These are phyloP conservation scores for Ophiognomonia clavigignenti-juglandacearum DNA, from an alignment of 2,329 filamentous ascomycete genomes.

Conservation along the genomic window DNA sequence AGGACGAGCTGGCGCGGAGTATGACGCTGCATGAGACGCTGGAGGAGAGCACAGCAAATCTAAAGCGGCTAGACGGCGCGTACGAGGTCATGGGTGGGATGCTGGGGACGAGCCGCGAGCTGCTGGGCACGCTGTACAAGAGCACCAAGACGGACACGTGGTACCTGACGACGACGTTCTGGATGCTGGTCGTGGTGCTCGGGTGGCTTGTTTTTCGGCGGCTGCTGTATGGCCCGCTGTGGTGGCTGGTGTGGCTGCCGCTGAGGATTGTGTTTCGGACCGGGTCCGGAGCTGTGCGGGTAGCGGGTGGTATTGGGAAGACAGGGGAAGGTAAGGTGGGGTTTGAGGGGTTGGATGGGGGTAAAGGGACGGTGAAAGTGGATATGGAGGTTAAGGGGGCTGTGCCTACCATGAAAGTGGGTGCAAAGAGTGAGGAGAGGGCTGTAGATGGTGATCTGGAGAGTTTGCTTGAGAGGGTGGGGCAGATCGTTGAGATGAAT, in stretches of 20 bases:
- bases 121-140: conserved; percentile 73
- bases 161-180: conserved; percentile 90
- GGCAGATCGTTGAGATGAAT: conserved; percentile 42
- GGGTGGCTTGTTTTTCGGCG: conserved; percentile 83
- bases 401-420: conserved; percentile 47
- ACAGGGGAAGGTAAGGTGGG: conserved; percentile 22
- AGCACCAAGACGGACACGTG: conserved; percentile 97
- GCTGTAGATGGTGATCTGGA: conserved; percentile 26
- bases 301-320: conserved; percentile 34
- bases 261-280: conserved; percentile 62
- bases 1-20: conserved; percentile 76
- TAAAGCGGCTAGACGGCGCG: conserved; percentile 74
- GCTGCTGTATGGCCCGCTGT: conserved; percentile 80
- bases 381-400: conserved; percentile 31
- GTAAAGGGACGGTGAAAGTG: conserved; percentile 21
- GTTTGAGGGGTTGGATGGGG: no score
- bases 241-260: conserved; percentile 85
- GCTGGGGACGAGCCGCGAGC: conserved; percentile 65
- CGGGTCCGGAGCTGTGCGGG: conserved; percentile 47
- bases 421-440: conserved; percentile 23
- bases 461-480: conserved; percentile 48
- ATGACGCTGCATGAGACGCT: conserved; percentile 88
- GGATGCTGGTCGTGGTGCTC: conserved; percentile 71
- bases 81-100: conserved; percentile 78
- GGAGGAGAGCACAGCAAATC: conserved; percentile 74